Evolutionary conservation across 1,139 yeast species (phyloP).

Genomic region (Blastobotrys aristatus): DNA sequence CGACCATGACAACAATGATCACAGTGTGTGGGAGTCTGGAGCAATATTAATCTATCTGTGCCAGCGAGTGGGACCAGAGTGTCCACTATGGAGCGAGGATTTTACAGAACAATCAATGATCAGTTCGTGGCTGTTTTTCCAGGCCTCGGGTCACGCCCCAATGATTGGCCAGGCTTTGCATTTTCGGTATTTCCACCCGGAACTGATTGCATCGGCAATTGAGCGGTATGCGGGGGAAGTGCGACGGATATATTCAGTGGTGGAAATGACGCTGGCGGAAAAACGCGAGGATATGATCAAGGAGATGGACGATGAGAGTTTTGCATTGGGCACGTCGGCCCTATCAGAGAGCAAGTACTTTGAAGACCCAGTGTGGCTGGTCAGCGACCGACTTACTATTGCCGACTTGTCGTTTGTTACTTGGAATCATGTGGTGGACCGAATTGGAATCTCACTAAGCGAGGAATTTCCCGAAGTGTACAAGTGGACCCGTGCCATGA

Average conservation of each 20-base stretch:
- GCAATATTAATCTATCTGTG: constrained; percentile 74
- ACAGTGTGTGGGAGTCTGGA: constrained; percentile 91
- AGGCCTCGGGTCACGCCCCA: constrained; percentile 95
- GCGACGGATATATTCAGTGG: constrained; percentile 86
- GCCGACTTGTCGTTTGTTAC: constrained; percentile 93
- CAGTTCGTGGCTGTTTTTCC: constrained; percentile 86
- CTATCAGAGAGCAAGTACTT: constrained; percentile 79
- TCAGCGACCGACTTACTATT: constrained; percentile 82
- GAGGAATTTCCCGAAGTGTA: constrained; percentile 92
- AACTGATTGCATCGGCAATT: constrained; percentile 81
- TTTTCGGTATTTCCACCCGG: constrained; percentile 85
- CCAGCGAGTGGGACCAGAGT: constrained; percentile 60
- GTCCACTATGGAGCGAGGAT: constrained; percentile 77
- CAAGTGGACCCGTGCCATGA: constrained; percentile 66
- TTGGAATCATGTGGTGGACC: constrained; percentile 93
- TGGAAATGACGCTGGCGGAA: constrained; percentile 93
- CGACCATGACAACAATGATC: constrained; percentile 75
- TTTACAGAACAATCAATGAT: constrained; percentile 81
- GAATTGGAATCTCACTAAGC: constrained; percentile 83
- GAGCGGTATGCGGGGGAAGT: constrained; percentile 92
- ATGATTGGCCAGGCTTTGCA: constrained; percentile 97
- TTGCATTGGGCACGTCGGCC: constrained; percentile 85
- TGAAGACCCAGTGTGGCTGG: constrained; percentile 93
- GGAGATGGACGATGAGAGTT: constrained; percentile 92
- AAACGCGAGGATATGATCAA: constrained; percentile 83